These are phyloP conservation scores for Leonotis leonurus DNA, from an alignment of 257 asterid species.

Conservation along the genomic window DNA sequence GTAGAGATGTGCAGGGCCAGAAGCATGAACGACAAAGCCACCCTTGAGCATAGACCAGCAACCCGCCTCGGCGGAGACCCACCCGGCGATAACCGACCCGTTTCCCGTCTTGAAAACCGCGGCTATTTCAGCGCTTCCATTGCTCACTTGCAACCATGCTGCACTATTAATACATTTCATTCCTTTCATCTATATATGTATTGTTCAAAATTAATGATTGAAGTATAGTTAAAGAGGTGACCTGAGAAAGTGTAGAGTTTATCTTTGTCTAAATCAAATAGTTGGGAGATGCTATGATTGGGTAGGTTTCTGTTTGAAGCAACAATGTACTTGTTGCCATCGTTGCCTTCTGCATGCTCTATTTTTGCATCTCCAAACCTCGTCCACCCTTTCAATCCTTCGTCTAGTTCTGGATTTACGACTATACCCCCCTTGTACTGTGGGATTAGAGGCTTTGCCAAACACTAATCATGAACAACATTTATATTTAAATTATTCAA, in stretches of 20 bases:
- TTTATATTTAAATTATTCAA: too few relatives aligned
- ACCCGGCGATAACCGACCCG: conserved; percentile 23
- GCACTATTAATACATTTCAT: not conserved
- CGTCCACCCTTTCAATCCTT: conserved; percentile 54
- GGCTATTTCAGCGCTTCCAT: conserved; percentile 36
- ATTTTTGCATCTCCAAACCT: conserved; percentile 30
- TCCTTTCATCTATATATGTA: too few relatives aligned
- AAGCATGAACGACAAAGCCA: conserved; percentile 32
- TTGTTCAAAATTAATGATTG: too few relatives aligned
- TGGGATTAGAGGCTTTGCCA: conserved; percentile 35
- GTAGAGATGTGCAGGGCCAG: conserved; percentile 33
- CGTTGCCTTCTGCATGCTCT: conserved; percentile 12
- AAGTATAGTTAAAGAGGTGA: too few relatives aligned
- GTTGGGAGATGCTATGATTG: conserved; percentile 35
- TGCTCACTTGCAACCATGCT: conserved; percentile 70
- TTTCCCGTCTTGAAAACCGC: conserved; percentile 32
- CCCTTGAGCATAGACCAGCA: conserved; percentile 72
- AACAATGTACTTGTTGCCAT: conserved; percentile 42
- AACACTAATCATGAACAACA: too few relatives aligned
- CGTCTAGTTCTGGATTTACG: conserved; percentile 40
- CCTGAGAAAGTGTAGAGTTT: conserved; percentile 56
- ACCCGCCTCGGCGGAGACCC: conserved; percentile 39
- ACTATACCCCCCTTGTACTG: conserved; percentile 65
- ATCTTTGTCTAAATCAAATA: conserved; percentile 25
- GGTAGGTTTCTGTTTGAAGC: conserved; percentile 28